A percentile compares a stretch with the other conserved stretches of the same genome.
phyloP scores from a whole-genome alignment of 306 rosid genomes.

The Urtica urens region DNA sequence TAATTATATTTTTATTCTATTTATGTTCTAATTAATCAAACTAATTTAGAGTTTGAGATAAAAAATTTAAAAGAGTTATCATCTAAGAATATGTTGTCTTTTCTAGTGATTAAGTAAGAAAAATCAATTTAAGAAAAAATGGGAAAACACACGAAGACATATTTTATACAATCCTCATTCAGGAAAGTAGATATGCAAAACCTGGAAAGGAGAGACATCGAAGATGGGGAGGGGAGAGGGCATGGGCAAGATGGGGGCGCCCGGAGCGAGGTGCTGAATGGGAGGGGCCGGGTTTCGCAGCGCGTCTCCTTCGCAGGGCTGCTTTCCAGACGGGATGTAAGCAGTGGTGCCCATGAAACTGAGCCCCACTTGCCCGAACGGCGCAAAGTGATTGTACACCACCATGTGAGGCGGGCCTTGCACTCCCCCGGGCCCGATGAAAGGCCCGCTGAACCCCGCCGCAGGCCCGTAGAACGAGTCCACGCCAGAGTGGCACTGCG shows the following conservation, averaged over 20 bases:
- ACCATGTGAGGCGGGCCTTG: constrained; percentile 98
- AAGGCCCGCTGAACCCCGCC: constrained; percentile 80
- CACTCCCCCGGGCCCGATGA: constrained; percentile 81
- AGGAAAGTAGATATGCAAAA: constrained; percentile 27
- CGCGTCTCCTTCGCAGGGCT: constrained; percentile 65
- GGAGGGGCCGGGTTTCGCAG: constrained; percentile 67
- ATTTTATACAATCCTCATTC: too few species aligned
- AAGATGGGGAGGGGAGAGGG: constrained; percentile 84
- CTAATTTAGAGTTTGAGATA: too few species aligned
- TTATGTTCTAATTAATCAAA: too few species aligned
- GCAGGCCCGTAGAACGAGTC: constrained; percentile 95
- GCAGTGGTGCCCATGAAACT: constrained; percentile 95
- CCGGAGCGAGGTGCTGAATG: constrained; percentile 89
- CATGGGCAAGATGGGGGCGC: constrained; percentile 91
- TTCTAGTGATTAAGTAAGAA: too few species aligned
- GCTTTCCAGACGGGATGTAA: constrained; percentile 95
- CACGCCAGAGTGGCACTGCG: constrained; percentile 83
- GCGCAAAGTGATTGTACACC: constrained; percentile 95
- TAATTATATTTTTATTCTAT: too few species aligned
- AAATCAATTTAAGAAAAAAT: too few species aligned
- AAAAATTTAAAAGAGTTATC: too few species aligned
- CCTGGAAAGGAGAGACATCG: constrained; percentile 96
- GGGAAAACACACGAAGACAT: too few species aligned
- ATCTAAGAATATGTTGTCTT: too few species aligned
- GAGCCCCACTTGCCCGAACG: constrained; percentile 95